Conservation (phyloP, 352 stramenopile genomes). For the Phytophthora rubi region DNA sequence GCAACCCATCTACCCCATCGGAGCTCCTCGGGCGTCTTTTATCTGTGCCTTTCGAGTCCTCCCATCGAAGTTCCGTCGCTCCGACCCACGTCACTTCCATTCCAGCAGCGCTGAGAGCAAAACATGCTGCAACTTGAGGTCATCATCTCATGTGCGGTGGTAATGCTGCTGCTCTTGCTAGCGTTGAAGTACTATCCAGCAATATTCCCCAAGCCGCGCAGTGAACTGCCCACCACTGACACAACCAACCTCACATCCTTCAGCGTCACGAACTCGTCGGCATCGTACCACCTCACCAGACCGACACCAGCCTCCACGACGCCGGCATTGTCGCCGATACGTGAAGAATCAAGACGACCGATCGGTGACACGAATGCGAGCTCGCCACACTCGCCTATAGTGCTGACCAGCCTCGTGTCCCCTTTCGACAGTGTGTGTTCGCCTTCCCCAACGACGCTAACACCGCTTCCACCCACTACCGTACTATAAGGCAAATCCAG, state of each 20-base stretch:
- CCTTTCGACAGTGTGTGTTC: constrained; percentile 29
- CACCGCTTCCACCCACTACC: constrained; percentile 12
- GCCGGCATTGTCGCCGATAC: constrained; percentile 19
- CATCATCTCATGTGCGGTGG: constrained; percentile 13
- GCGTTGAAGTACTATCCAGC: constrained; percentile 18
- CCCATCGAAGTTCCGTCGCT: background rate
- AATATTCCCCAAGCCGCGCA: constrained; percentile 10
- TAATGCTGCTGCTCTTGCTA: constrained; percentile 28
- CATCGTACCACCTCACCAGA: constrained; percentile 23
- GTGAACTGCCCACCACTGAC: background rate
- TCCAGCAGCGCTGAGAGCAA: constrained; percentile 11
- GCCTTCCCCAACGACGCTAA: constrained; percentile 10
- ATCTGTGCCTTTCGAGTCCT: constrained; percentile 1
- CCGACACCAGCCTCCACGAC: constrained; percentile 12
- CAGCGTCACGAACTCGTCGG: background rate
- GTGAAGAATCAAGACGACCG: constrained; percentile 26
- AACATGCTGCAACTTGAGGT: constrained; percentile 19
- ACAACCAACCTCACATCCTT: constrained; percentile 12
- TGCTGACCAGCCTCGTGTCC: constrained; percentile 34
- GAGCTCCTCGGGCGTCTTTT: constrained; percentile 15
- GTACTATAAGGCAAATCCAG: constrained; percentile 4
- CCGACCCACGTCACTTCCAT: constrained; percentile 2
- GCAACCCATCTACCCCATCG: constrained; percentile 18
- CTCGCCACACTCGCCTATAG: constrained; percentile 24
- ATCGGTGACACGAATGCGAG: background rate